Conservation (phyloP, 805 yeast genomes). For the Candida schatavii region DNA sequence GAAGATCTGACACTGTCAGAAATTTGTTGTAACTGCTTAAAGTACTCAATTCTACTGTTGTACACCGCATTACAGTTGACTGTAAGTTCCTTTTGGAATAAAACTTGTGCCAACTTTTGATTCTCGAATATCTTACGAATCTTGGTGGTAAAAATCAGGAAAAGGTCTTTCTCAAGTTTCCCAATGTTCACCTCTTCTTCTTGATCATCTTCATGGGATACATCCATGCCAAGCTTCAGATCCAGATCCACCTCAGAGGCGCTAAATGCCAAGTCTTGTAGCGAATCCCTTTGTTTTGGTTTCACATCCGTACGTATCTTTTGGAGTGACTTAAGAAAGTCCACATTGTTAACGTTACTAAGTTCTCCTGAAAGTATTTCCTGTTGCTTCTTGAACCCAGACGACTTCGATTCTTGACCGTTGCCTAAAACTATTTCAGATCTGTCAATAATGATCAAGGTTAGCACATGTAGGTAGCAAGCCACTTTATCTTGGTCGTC, state of each 20-base stretch:
- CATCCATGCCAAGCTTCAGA: slow-evolving; percentile 10
- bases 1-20: slow-evolving; percentile 72
- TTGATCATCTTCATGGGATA: background rate
- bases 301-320: slow-evolving; percentile 21
- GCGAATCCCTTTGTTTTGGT: slow-evolving; percentile 27
- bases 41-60: slow-evolving; percentile 80
- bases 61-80: slow-evolving; percentile 60
- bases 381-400: slow-evolving; percentile 16
- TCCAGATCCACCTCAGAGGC: slow-evolving; percentile 26
- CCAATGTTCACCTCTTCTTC: slow-evolving; percentile 2
- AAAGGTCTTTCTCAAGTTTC: slow-evolving; percentile 18
- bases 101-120: slow-evolving; percentile 41
- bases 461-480: slow-evolving; percentile 52
- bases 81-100: slow-evolving; percentile 46
- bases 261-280: slow-evolving; percentile 31
- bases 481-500: slow-evolving; percentile 72
- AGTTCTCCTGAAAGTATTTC: slow-evolving; percentile 23
- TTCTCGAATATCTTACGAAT: slow-evolving; percentile 34
- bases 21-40: slow-evolving; percentile 76
- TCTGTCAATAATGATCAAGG: slow-evolving; percentile 36
- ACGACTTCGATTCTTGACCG: slow-evolving; percentile 18
- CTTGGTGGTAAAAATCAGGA: slow-evolving; percentile 17
- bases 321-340: slow-evolving; percentile 23
- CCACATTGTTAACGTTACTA: slow-evolving; percentile 22
- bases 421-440: slow-evolving; percentile 38